phyloP scores from a whole-genome alignment of 2,329 filamentous ascomycete genomes.

The Sporothrix pallida region DNA sequence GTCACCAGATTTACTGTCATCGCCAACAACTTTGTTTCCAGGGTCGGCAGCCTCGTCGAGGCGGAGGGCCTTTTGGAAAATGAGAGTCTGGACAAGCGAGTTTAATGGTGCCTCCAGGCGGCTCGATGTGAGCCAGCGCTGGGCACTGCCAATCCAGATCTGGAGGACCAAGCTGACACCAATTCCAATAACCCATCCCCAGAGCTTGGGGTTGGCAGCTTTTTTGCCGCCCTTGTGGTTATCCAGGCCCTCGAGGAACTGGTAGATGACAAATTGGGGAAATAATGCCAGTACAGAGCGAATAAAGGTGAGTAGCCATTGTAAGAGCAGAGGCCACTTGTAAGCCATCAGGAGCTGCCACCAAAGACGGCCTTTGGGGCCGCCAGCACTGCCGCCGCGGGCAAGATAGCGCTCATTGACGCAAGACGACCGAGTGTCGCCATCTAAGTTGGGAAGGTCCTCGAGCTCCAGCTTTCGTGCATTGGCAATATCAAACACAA shows the following conservation, averaged over 20 bases:
- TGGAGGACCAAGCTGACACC: conserved; percentile 44
- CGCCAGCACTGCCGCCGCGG: conserved; percentile 37
- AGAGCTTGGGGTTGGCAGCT: conserved; percentile 40
- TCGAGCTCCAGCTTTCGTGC: conserved; percentile 43
- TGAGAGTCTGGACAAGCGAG: conserved; percentile 45
- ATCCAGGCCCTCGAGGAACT: conserved; percentile 46
- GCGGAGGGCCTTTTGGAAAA: conserved; percentile 47
- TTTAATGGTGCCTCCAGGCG: conserved; percentile 44
- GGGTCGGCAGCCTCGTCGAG: conserved; percentile 45
- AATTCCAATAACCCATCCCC: conserved; percentile 45
- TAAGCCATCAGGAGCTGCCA: conserved; percentile 44
- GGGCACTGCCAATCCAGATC: conserved; percentile 43
- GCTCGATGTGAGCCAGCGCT: conserved; percentile 46
- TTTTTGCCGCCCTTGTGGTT: conserved; percentile 35
- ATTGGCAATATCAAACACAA: conserved; percentile 43
- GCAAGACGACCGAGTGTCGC: conserved; percentile 42
- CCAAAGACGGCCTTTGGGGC: conserved; percentile 43
- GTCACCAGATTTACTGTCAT: conserved; percentile 12
- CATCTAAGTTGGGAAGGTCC: conserved; percentile 45
- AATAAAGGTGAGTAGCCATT: conserved; percentile 45
- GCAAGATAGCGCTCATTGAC: conserved; percentile 39
- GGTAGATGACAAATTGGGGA: conserved; percentile 47
- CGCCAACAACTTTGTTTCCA: conserved; percentile 20
- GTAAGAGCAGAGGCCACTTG: conserved; percentile 41
- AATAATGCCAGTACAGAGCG: conserved; percentile 44